Conservation (phyloP, 1,284 basidiomycete genomes). For the Gymnopus androsaceus region DNA sequence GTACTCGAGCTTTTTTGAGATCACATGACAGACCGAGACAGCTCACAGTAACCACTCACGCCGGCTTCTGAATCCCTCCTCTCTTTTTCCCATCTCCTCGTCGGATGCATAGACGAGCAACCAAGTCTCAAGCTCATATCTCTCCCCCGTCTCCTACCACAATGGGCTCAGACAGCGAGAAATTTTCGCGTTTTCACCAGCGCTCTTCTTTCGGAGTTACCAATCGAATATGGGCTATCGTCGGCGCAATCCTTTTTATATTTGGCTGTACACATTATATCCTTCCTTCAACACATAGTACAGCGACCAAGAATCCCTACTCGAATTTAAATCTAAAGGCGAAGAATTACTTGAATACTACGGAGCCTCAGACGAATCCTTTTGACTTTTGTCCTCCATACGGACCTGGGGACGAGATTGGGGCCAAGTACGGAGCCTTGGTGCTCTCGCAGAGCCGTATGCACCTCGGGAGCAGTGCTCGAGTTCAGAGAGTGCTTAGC, state of each 20-base stretch:
- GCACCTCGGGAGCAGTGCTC: slow-evolving; percentile 81
- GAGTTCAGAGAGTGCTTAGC: slow-evolving; percentile 82
- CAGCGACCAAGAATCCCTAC: slow-evolving; percentile 32
- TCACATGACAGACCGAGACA: not conserved
- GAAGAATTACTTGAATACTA: slow-evolving; percentile 68
- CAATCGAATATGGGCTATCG: slow-evolving; percentile 72
- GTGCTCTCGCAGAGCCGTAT: slow-evolving; percentile 76
- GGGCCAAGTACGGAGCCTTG: slow-evolving; percentile 76
- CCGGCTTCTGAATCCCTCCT: not conserved
- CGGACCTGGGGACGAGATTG: slow-evolving; percentile 80
- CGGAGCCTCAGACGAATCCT: slow-evolving; percentile 65
- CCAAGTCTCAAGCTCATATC: slow-evolving; percentile 57
- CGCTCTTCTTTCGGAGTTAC: slow-evolving; percentile 61
- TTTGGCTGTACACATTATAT: slow-evolving; percentile 65
- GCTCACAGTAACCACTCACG: not conserved
- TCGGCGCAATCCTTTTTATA: slow-evolving; percentile 60
- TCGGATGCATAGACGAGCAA: slow-evolving; percentile 61
- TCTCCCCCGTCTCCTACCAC: slow-evolving; percentile 45
- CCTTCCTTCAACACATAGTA: slow-evolving; percentile 40
- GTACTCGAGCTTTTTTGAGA: too few relatives aligned
- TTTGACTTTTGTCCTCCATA: slow-evolving; percentile 91
- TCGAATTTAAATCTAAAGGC: slow-evolving; percentile 56
- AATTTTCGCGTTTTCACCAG: slow-evolving; percentile 52
- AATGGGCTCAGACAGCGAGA: slow-evolving; percentile 52
- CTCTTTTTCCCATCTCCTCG: not conserved